phyloP scores from a whole-genome alignment of 805 yeast species.

The Candida silvatica region DNA sequence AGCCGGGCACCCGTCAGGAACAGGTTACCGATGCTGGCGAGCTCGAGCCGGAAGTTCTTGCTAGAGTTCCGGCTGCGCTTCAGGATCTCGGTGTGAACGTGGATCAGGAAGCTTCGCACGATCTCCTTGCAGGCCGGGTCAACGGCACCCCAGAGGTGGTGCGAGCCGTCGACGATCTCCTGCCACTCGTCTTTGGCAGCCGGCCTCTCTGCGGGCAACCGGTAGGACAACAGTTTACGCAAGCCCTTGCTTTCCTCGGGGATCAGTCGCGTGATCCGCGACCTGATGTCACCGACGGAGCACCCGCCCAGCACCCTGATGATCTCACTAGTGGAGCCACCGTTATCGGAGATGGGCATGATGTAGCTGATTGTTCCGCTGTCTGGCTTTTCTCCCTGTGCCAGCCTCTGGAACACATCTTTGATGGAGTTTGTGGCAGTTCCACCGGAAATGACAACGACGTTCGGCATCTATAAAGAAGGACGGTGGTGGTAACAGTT shows the following conservation, averaged over 20 bases:
- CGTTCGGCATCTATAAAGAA: slow-evolving; percentile 15
- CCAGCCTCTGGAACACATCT: slow-evolving; percentile 39
- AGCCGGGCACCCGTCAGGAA: slow-evolving; percentile 75
- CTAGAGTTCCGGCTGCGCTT: slow-evolving; percentile 51
- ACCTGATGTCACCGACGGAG: slow-evolving; percentile 88
- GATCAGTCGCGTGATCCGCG: slow-evolving; percentile 68
- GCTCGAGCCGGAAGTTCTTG: slow-evolving; percentile 59
- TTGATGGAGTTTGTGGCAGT: slow-evolving; percentile 82
- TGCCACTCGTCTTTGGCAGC: slow-evolving; percentile 71
- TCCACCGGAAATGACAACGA: slow-evolving; percentile 61
- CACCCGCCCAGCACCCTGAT: slow-evolving; percentile 87
- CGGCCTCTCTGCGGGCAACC: slow-evolving; percentile 39
- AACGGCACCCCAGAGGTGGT: slow-evolving; percentile 54
- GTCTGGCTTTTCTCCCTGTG: slow-evolving; percentile 9
- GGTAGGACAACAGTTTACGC: slow-evolving; percentile 32
- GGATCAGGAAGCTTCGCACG: slow-evolving; percentile 67
- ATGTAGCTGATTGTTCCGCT: slow-evolving; percentile 41
- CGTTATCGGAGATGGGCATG: slow-evolving; percentile 84
- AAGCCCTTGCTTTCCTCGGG: slow-evolving; percentile 37
- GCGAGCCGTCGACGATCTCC: slow-evolving; percentile 70
- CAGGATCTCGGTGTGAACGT: slow-evolving; percentile 68
- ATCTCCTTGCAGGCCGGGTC: slow-evolving; percentile 60
- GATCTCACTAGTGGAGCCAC: slow-evolving; percentile 90
- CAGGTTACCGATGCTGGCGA: slow-evolving; percentile 81
- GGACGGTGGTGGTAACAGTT: no score